phyloP scores from a whole-genome alignment of 2,329 filamentous ascomycete species.

The Curvularia sp. region DNA sequence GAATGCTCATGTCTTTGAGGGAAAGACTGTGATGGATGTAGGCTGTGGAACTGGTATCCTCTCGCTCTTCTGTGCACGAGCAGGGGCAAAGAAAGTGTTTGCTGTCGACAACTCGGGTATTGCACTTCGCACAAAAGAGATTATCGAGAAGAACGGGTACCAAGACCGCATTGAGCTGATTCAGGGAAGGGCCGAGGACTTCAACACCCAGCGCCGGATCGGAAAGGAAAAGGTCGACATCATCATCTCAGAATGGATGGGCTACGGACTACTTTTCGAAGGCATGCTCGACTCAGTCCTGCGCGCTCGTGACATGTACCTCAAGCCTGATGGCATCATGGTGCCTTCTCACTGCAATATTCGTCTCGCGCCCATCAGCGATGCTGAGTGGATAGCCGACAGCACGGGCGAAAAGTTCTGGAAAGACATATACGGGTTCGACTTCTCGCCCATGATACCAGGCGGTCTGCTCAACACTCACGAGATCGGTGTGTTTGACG shows the following conservation, averaged over 20 bases:
- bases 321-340: constrained; percentile 79
- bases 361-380: constrained; percentile 79
- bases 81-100: constrained; percentile 84
- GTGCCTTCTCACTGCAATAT: constrained; percentile 86
- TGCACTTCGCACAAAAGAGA: constrained; percentile 83
- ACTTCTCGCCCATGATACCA: constrained; percentile 89
- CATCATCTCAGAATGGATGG: constrained; percentile 98
- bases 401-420: constrained; percentile 75
- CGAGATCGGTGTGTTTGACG: constrained; percentile 45
- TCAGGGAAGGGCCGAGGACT: constrained; percentile 87
- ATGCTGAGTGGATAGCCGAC: constrained; percentile 78
- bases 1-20: constrained; percentile 85
- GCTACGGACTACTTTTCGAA: constrained; percentile 90
- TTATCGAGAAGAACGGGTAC: constrained; percentile 81
- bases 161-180: constrained; percentile 77
- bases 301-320: constrained; percentile 84
- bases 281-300: constrained; percentile 95
- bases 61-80: constrained; percentile 92
- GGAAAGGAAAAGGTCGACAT: constrained; percentile 75
- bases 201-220: constrained; percentile 65
- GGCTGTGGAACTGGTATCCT: constrained; percentile 85
- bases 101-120: constrained; percentile 94
- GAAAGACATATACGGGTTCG: constrained; percentile 92
- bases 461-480: constrained; percentile 76
- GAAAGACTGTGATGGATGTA: constrained; percentile 88